Evolutionary conservation across 2,329 filamentous ascomycete genomes (phyloP).

Genomic region (Diaporthe destruens): DNA sequence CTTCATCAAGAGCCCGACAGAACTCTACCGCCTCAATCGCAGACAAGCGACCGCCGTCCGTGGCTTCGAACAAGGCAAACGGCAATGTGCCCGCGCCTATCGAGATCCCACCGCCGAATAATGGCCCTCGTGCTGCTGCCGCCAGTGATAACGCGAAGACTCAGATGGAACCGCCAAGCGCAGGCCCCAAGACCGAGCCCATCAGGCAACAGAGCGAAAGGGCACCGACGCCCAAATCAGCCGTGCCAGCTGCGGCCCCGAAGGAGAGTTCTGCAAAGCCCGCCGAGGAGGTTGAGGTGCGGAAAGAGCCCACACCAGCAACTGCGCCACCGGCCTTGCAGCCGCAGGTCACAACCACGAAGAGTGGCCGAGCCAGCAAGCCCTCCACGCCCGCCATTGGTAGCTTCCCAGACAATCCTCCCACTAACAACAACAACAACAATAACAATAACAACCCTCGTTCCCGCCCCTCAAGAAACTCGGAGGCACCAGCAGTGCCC

Average conservation of each 20-base stretch:
- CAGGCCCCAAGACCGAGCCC: constrained; percentile 53
- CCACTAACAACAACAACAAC: constrained; percentile 25
- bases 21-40: constrained; percentile 75
- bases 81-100: constrained; percentile 57
- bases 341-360: constrained; percentile 60
- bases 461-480: constrained; percentile 66
- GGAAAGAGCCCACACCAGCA: constrained; percentile 55
- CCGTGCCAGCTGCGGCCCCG: constrained; percentile 47
- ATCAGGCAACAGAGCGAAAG: constrained; percentile 36
- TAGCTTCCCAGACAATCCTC: constrained; percentile 65
- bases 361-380: constrained; percentile 75
- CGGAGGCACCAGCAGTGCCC: constrained; percentile 51
- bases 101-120: constrained; percentile 50
- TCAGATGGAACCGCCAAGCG: constrained; percentile 59
- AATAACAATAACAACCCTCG: constrained; percentile 54
- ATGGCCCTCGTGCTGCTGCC: constrained; percentile 48
- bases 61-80: constrained; percentile 72
- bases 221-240: constrained; percentile 42
- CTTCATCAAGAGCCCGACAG: constrained; percentile 79
- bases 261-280: constrained; percentile 51
- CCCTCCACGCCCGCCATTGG: constrained; percentile 73
- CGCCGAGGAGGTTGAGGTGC: constrained; percentile 61
- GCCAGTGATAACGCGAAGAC: constrained; percentile 62
- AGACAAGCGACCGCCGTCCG: constrained; percentile 71
- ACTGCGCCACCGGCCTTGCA: constrained; percentile 54